phyloP scores from a whole-genome alignment of 1,284 basidiomycete genomes.

The Irpex lacteus region DNA sequence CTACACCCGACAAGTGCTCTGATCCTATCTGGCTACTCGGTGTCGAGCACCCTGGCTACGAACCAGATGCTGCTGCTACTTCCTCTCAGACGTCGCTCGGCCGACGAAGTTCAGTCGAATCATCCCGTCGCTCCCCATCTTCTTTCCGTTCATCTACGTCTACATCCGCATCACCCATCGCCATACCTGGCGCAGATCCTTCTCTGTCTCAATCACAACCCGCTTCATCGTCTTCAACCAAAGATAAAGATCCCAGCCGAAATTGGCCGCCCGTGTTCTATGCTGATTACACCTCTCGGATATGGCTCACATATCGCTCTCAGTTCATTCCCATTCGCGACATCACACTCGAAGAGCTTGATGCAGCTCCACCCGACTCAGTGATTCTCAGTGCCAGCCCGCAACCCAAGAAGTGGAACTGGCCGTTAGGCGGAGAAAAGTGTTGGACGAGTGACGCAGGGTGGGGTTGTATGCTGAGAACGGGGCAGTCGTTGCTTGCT shows the following conservation, averaged over 20 bases:
- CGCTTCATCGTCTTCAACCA: conserved; percentile 29
- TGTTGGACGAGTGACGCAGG: conserved; percentile 92
- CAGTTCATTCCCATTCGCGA: conserved; percentile 84
- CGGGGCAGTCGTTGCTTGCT: conserved; percentile 90
- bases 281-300: conserved; percentile 82
- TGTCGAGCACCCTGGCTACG: conserved; percentile 73
- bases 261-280: conserved; percentile 83
- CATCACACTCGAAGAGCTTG: conserved; percentile 53
- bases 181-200: conserved; percentile 28
- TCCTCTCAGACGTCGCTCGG: conserved; percentile 10
- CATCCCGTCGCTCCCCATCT: conserved; percentile 34
- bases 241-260: conserved; percentile 48
- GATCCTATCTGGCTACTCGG: conserved; percentile 87
- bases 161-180: conserved; percentile 41
- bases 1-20: conserved; percentile 73
- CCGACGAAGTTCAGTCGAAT: conserved; percentile 37
- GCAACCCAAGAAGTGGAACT: conserved; percentile 44
- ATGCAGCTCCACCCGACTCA: conserved; percentile 29
- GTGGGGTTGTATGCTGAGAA: conserved; percentile 98
- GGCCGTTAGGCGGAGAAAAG: conserved; percentile 58
- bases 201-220: conserved; percentile 36
- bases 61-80: conserved; percentile 28
- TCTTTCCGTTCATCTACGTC: conserved; percentile 52
- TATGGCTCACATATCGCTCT: conserved; percentile 93
- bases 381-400: conserved; percentile 29